Base-by-base conservation (phyloP, 345 rosid species). In the Ricinus communis region DNA sequence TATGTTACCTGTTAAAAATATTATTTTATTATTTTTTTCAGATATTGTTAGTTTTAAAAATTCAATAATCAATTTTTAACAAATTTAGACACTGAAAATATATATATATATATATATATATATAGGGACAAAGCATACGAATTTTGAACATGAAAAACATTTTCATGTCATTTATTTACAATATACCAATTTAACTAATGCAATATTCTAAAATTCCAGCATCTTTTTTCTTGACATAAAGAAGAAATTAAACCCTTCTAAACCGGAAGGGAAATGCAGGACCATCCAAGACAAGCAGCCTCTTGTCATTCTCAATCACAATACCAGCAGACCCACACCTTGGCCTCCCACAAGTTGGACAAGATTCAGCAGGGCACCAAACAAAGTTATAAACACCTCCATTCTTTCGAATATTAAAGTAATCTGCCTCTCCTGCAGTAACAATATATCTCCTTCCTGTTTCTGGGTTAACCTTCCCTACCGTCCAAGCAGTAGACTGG, bases 241-340 rank as follows among this genome's bases (percentile, higher is more conserved):
- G 43, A 4, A 4, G 43, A 30, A 31, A 50, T 50, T n/a, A 66
- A 66, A 38, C 82, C 74, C 74, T 64, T 7, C 2, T 21, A 52
- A 78, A 78, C 16, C 27, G 68, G 25, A 78, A 57, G 16, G 75
- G 78, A 45, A 74, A 22, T 51, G 78, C 46, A 51, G 82, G 82
- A 14, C 82, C 82, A 60, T 78, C 82, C 69, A 78, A 53, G 1
- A 62, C 82, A 16, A 78, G 25, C 46, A 74, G 52, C 49, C 75
- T 74, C 28, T 60, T 70, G 5, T 61, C 72, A 64, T 70, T 38
- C 41, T 70, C 56, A 24, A 60, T 36, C 50, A 73, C 66, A 33
- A 74, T 60, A n/a, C 78, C 82, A 59, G 78, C 75, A 65, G 43
- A 21, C 8, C 78, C 72, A 31, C 82, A 78, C 24, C 71, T 70